Evolutionary conservation across 345 rosid genomes (phyloP), one percentile per base, ranked within the genome.

Genomic region (Melastoma malabathricum): DNA sequence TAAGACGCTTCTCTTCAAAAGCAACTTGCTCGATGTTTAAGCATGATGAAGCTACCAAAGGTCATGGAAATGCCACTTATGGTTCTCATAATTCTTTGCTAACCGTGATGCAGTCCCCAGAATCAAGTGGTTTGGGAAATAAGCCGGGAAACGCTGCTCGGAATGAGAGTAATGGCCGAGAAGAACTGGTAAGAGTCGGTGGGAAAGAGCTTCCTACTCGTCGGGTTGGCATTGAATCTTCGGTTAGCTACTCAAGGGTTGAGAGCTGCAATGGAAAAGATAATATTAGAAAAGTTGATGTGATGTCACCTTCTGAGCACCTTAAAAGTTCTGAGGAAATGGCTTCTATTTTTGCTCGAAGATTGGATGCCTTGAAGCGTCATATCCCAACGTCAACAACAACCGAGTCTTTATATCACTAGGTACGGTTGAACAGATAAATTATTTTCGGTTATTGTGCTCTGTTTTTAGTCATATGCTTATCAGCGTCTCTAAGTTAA

Each of bases 341-440:
- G 66, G 76, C 84, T 56, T 79, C 89, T 63, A 65, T 62, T 43
- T 79, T 80, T 60, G 86, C 84, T 2, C 77, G 72, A 71, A 84
- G 82, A 69, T 59, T 92, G 72, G 93, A 80, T 62, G 87, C 87
- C 48, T 68, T 84, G 19, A 84, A 75, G 61, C 73, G 67, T 63
- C 72, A 78, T 16, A 16, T 67, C 44, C 60, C 73, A 44, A 52
- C 18, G n/a, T 22, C 25, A 22, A 22, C 25, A 22, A 22, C 25
- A 22, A 22, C 25, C 25, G 4, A 22, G 25, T 22, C 25, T 22
- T 22, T 22, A 22, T 4, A 2, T 22, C 25, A 1, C 25, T 22
- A 22, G 25, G 25, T 22, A 22, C 25, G 25, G 25, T 22, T 22
- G 25, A 22, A 2, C 4, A 22, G 4, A 22, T 22, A 22, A 22